These are phyloP conservation scores for Tetraselmis striata DNA, from an alignment of 139 green algal species.

Conservation along the genomic window DNA sequence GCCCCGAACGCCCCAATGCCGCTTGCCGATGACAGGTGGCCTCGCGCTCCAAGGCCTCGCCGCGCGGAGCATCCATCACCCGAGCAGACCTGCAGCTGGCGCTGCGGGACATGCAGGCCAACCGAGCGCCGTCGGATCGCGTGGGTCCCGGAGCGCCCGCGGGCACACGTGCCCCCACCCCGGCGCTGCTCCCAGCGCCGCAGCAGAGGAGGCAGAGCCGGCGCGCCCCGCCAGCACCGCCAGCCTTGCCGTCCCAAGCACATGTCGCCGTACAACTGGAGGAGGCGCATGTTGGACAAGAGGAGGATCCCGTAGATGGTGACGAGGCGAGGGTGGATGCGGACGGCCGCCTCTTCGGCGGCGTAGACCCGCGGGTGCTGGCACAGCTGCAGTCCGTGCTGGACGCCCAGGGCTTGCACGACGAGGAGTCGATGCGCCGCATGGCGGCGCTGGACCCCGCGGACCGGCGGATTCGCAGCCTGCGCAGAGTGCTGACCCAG, in stretches of 20 bases:
- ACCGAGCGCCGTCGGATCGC: background rate
- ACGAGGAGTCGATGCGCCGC: background rate
- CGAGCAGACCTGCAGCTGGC: background rate
- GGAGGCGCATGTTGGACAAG: background rate
- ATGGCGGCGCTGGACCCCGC: background rate
- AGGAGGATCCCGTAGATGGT: background rate
- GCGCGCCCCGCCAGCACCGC: background rate
- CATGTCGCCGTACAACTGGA: too few species aligned
- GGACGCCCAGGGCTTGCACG: background rate
- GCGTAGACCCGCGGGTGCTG: background rate
- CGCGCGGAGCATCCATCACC: background rate
- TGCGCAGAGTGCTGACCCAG: background rate
- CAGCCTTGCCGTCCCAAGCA: background rate
- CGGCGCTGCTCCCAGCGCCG: background rate
- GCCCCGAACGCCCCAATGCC: too few species aligned
- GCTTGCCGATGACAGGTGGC: too few species aligned
- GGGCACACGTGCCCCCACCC: background rate
- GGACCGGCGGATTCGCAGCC: background rate
- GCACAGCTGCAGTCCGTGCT: background rate
- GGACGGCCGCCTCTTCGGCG: background rate
- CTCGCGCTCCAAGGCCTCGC: background rate
- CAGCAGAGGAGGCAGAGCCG: background rate
- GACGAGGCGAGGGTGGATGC: background rate
- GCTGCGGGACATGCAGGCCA: background rate
- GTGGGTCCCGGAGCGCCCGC: background rate